These are phyloP conservation scores for Agapanthus africanus DNA, from an alignment of 106 monocot species.

Conservation along the genomic window DNA sequence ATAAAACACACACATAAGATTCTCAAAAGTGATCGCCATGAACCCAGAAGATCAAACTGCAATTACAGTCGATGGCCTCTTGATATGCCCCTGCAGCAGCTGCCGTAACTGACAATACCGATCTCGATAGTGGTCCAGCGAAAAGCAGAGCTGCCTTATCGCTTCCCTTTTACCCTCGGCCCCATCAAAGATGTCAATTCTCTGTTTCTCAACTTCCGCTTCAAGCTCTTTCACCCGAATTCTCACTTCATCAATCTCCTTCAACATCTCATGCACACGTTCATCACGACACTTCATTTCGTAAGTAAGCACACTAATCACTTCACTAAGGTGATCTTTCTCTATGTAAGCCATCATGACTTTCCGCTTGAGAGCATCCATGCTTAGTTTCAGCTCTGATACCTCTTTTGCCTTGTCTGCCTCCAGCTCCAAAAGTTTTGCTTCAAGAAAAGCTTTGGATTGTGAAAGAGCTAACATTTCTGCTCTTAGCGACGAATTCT, in stretches of 20 bases:
- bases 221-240: constrained; percentile 40
- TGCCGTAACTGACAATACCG: constrained; percentile 62
- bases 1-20: too few species aligned
- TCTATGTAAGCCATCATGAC: constrained; percentile 28
- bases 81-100: too few species aligned
- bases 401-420: constrained; percentile 26
- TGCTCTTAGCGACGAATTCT: constrained; percentile 27
- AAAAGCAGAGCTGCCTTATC: constrained; percentile 86
- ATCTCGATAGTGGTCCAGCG: constrained; percentile 74
- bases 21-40: too few species aligned
- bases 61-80: too few species aligned
- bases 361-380: constrained; percentile 23
- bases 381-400: constrained; percentile 15
- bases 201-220: constrained; percentile 54
- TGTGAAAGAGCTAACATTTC: too few species aligned
- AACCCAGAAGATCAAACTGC: too few species aligned
- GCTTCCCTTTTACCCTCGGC: constrained; percentile 92
- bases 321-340: constrained; percentile 25
- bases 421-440: constrained; percentile 19
- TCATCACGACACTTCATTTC: constrained; percentile 27
- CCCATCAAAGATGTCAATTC: constrained; percentile 31
- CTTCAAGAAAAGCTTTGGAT: too few species aligned
- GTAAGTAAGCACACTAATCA: constrained; percentile 14
- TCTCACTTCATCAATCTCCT: constrained; percentile 26
- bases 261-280: too few species aligned